phyloP scores from a whole-genome alignment of 495 filamentous ascomycete species.

The Aspergillus wentii region DNA sequence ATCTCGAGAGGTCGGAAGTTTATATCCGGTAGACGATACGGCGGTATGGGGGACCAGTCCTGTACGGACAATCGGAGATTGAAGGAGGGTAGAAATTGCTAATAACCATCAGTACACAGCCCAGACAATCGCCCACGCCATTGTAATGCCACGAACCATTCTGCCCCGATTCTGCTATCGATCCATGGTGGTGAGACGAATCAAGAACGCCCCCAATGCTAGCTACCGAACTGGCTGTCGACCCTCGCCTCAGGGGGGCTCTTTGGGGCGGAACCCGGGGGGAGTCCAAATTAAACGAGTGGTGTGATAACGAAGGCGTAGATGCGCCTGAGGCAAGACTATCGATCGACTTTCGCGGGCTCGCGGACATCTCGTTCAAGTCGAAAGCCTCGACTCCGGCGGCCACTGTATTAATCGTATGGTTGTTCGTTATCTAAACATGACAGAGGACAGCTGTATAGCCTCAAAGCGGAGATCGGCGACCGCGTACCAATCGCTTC shows the following conservation, averaged over 20 bases:
- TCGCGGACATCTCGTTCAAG: slow-evolving; percentile 56
- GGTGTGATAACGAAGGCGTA: slow-evolving; percentile 52
- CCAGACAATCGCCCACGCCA: slow-evolving; percentile 1
- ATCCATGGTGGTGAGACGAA: slow-evolving; percentile 50
- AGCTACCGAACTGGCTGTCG: slow-evolving; percentile 79
- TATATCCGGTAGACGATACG: slow-evolving; percentile 62
- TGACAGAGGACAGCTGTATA: slow-evolving; percentile 29
- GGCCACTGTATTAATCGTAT: slow-evolving; percentile 30
- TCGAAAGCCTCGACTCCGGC: slow-evolving; percentile 32
- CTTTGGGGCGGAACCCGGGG: slow-evolving; percentile 37
- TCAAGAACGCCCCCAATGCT: slow-evolving; percentile 77
- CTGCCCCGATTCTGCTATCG: slow-evolving; percentile 70
- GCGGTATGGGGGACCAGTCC: slow-evolving; percentile 73
- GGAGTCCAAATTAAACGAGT: slow-evolving; percentile 49
- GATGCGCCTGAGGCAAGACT: slow-evolving; percentile 50
- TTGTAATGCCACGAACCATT: slow-evolving; percentile 54
- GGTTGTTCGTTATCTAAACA: slow-evolving; percentile 36
- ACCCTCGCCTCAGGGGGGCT: slow-evolving; percentile 62
- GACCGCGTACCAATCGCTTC: too few relatives aligned
- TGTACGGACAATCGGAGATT: slow-evolving; percentile 84
- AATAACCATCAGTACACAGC: slow-evolving; percentile 6
- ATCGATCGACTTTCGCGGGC: slow-evolving; percentile 66
- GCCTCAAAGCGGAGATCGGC: too few relatives aligned
- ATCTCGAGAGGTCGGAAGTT: slow-evolving; percentile 81
- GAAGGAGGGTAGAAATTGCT: slow-evolving; percentile 92